Evolutionary conservation across 192 early-diverging fungal genomes (phyloP).

Genomic region (Coemansia sp.): DNA sequence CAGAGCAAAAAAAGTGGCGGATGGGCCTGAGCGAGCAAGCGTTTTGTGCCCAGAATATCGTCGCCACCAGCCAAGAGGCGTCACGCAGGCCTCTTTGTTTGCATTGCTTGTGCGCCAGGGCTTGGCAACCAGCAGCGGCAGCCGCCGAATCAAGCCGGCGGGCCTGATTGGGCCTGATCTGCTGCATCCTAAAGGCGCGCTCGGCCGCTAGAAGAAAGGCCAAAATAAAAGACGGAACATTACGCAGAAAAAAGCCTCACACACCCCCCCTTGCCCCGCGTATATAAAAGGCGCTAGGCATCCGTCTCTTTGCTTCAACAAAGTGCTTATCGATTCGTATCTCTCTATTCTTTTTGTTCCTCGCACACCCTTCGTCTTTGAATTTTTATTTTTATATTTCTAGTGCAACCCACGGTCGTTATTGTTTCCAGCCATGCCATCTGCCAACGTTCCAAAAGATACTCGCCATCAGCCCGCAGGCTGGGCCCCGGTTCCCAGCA

Average conservation of each 20-base stretch:
- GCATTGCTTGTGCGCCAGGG: conserved; percentile 7
- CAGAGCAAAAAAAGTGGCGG: conserved; percentile 23
- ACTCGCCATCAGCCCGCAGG: conserved; percentile 9
- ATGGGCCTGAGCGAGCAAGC: conserved; percentile 14
- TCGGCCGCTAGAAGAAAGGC: not conserved
- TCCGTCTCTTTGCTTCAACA: not conserved
- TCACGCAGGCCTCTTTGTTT: no score
- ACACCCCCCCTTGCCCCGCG: not conserved
- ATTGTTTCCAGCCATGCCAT: conserved; percentile 19
- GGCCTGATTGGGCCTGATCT: no score
- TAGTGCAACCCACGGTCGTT: not conserved
- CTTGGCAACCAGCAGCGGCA: conserved; percentile 5
- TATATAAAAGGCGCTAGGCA: not conserved
- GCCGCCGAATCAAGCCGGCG: not conserved
- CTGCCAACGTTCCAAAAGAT: conserved; percentile 25
- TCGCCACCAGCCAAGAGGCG: no score
- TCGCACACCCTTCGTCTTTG: no score
- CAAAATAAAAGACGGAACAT: not conserved
- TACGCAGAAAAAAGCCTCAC: not conserved
- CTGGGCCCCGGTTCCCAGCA: conserved; percentile 57
- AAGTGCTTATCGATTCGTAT: not conserved
- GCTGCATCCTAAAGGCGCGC: not conserved
- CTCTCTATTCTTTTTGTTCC: not conserved
- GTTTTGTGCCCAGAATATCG: not conserved
- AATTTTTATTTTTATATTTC: conserved; percentile 1